Conservation (phyloP, 306 rosid genomes). For the Quillaja saponaria region DNA sequence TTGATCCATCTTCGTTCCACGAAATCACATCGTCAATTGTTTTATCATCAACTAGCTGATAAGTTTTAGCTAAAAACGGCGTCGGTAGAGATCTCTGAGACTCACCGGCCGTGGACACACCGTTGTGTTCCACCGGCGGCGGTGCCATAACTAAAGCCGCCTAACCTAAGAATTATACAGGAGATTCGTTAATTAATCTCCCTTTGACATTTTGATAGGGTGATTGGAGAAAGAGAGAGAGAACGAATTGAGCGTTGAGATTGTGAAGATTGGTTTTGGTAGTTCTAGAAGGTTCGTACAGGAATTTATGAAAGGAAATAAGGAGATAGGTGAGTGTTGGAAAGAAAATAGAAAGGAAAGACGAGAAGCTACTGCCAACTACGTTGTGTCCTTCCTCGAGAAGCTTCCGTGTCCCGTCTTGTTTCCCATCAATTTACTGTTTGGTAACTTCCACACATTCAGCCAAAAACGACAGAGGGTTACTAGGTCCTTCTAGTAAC, state of each 20-base stretch:
- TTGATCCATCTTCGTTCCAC: conserved; percentile 89
- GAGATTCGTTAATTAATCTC: not conserved
- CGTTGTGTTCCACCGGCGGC: conserved; percentile 44
- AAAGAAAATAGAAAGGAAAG: conserved; percentile 33
- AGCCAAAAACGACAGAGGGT: not conserved
- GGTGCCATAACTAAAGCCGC: conserved; percentile 44
- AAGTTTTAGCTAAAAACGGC: conserved; percentile 81
- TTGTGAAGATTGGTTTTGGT: conserved; percentile 4
- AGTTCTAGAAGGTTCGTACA: conserved; percentile 78
- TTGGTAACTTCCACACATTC: conserved; percentile 16
- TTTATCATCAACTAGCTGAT: conserved; percentile 73
- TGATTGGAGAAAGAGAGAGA: conserved; percentile 2
- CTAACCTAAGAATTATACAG: not conserved
- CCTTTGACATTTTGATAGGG: not conserved
- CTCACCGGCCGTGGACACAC: conserved; percentile 30
- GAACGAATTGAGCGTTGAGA: not conserved
- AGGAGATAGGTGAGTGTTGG: too few relatives aligned
- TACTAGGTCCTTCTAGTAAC: too few relatives aligned
- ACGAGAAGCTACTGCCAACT: conserved; percentile 60
- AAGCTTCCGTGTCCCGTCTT: conserved; percentile 57
- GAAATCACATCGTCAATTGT: conserved; percentile 74
- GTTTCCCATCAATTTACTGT: conserved; percentile 21
- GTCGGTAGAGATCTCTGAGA: conserved; percentile 68
- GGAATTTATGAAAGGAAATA: conserved; percentile 26
- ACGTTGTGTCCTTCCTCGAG: conserved; percentile 49